These are phyloP conservation scores for Salix suchowensis DNA, from an alignment of 345 rosid genomes.

Conservation along the genomic window DNA sequence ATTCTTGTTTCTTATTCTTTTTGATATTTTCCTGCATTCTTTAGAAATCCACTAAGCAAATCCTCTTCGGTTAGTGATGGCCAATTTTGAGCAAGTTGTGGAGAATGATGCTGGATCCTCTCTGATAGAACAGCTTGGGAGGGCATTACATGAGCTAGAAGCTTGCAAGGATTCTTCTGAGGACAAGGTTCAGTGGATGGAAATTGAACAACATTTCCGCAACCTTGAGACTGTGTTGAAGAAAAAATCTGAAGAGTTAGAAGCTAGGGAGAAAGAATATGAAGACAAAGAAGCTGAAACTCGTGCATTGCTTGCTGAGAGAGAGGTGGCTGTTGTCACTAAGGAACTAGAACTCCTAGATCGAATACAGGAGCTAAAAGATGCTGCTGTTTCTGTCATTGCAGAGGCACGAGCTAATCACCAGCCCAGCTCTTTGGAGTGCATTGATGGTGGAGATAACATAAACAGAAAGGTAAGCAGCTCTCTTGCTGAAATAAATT, in stretches of 20 bases:
- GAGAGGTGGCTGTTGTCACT: conserved; percentile 43
- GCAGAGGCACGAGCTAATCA: conserved; percentile 33
- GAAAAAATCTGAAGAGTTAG: conserved; percentile 40
- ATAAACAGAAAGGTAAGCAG: conserved; percentile 52
- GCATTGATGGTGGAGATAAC: conserved; percentile 27
- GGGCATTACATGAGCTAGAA: conserved; percentile 39
- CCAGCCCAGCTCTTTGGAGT: conserved; percentile 23
- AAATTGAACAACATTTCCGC: conserved; percentile 45
- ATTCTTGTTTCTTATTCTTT: conserved; percentile 1
- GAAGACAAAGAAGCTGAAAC: conserved; percentile 38
- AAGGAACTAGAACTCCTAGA: conserved; percentile 52
- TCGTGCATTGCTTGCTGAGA: conserved; percentile 30
- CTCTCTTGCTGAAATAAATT: conserved; percentile 39
- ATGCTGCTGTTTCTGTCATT: conserved; percentile 55
- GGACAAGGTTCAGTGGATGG: conserved; percentile 42
- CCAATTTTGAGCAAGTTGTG: conserved; percentile 16
- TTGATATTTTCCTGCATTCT: conserved; percentile 1
- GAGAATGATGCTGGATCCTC: conserved; percentile 26
- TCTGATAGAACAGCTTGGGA: conserved; percentile 41
- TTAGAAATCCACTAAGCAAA: conserved; percentile 6
- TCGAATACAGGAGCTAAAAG: conserved; percentile 56
- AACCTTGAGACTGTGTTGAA: conserved; percentile 37
- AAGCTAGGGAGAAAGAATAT: conserved; percentile 47
- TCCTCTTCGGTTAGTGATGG: conserved; percentile 23
- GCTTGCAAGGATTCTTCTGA: conserved; percentile 25